Conservation (phyloP, 441 rosid species). For the Adansonia madagascariensis region DNA sequence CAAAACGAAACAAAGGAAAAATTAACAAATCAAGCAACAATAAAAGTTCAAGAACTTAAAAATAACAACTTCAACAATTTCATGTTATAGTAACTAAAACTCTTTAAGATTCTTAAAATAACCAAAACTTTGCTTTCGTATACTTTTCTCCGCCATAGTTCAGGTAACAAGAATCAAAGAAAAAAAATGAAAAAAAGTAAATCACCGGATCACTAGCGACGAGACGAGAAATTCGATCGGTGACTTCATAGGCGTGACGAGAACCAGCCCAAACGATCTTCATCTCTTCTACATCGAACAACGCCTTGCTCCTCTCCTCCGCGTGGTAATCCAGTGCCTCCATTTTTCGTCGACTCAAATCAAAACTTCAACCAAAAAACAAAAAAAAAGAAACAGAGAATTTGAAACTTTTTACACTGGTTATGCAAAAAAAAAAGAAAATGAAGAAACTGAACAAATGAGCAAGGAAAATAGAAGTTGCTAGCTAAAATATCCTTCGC, state of each 20-base stretch:
- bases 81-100: not conserved
- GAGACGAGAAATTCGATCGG: conserved; percentile 84
- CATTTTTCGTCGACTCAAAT: conserved; percentile 30
- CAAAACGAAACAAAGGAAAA: not conserved
- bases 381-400: not conserved
- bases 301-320: conserved; percentile 70
- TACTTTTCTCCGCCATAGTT: not conserved
- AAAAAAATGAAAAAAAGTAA: not conserved
- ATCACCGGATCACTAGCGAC: conserved; percentile 89
- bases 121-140: not conserved
- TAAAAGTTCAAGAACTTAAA: not conserved
- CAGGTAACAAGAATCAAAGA: conserved; percentile 1
- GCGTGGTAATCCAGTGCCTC: conserved; percentile 67
- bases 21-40: not conserved
- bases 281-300: conserved; percentile 83
- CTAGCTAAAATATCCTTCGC: not conserved
- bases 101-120: not conserved
- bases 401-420: not conserved
- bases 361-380: not conserved
- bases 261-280: conserved; percentile 96
- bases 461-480: not conserved
- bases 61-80: not conserved
- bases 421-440: not conserved
- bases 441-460: not conserved
- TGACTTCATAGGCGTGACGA: conserved; percentile 65